These are phyloP conservation scores for Gleditsia sinensis DNA, from an alignment of 306 rosid species.

Conservation along the genomic window DNA sequence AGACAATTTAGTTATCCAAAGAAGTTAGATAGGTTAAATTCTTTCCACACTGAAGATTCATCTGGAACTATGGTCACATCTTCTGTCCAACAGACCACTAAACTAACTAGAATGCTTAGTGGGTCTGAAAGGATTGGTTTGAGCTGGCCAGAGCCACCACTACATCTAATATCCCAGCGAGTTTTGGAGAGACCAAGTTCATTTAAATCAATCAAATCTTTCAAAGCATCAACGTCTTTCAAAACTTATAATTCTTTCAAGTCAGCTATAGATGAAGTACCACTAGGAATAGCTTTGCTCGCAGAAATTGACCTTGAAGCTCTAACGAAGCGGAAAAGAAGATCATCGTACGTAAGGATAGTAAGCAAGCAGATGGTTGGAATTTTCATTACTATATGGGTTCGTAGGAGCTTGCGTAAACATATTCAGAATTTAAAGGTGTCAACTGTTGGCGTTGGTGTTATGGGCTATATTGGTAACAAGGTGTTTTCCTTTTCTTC, in stretches of 20 bases:
- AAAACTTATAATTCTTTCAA: slow-evolving; percentile 67
- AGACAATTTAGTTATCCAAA: slow-evolving; percentile 61
- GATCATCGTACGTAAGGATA: slow-evolving; percentile 84
- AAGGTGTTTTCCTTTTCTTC: slow-evolving; percentile 63
- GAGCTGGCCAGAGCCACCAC: slow-evolving; percentile 96
- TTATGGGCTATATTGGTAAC: slow-evolving; percentile 99
- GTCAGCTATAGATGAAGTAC: slow-evolving; percentile 52
- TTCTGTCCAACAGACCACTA: slow-evolving; percentile 46
- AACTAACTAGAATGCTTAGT: slow-evolving; percentile 77
- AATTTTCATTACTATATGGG: slow-evolving; percentile 91
- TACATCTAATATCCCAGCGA: slow-evolving; percentile 66
- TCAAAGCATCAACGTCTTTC: slow-evolving; percentile 71
- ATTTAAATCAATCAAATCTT: slow-evolving; percentile 64
- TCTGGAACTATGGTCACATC: slow-evolving; percentile 46
- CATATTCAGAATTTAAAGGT: slow-evolving; percentile 92
- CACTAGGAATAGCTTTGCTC: slow-evolving; percentile 54
- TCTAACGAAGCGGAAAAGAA: slow-evolving; percentile 78
- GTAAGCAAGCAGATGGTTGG: slow-evolving; percentile 99
- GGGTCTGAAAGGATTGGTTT: slow-evolving; percentile 92
- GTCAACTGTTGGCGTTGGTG: slow-evolving; percentile 97
- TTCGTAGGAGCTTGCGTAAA: slow-evolving; percentile 87
- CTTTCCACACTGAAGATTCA: slow-evolving; percentile 40
- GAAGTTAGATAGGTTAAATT: slow-evolving; percentile 58
- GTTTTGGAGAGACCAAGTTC: slow-evolving; percentile 73
- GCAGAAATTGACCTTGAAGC: slow-evolving; percentile 84